Percentiles rank a stretch among this genome's conserved stretches.
Evolutionary conservation across 129 eudicot species (phyloP).

Genomic region (Arctium lappa): DNA sequence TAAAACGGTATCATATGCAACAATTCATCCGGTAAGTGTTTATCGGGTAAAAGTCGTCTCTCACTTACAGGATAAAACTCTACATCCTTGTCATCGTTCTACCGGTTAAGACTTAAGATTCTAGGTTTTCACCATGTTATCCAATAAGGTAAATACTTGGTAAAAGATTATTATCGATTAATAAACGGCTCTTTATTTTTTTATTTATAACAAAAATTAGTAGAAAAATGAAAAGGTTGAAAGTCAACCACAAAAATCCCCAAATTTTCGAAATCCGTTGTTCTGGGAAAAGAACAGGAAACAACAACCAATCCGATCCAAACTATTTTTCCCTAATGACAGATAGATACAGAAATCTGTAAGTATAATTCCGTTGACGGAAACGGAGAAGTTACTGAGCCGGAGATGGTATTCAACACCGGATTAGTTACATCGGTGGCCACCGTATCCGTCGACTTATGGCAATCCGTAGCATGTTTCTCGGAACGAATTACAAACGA

Average conservation of each 20-base stretch:
- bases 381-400: not conserved
- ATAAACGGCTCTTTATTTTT: too few relatives aligned
- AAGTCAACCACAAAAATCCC: conserved; percentile 10
- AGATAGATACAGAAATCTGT: conserved; percentile 13
- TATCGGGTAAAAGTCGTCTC: too few relatives aligned
- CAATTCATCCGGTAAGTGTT: too few relatives aligned
- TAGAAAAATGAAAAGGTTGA: not conserved
- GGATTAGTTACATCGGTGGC: conserved; percentile 40
- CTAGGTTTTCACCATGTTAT: too few relatives aligned
- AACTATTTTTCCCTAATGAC: not conserved
- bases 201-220: too few relatives aligned
- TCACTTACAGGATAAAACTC: too few relatives aligned
- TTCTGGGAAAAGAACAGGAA: not conserved
- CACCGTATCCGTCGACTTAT: conserved; percentile 33
- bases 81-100: too few relatives aligned
- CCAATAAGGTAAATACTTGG: too few relatives aligned
- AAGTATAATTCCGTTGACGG: not conserved
- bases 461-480: conserved; percentile 46
- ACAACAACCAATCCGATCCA: conserved; percentile 8
- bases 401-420: conserved; percentile 48
- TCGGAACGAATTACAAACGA: conserved; percentile 32
- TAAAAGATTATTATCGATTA: too few relatives aligned
- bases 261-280: not conserved
- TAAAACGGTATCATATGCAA: too few relatives aligned
- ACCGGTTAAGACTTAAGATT: too few relatives aligned